Percentiles rank a stretch among this genome's conserved stretches.
Evolutionary conservation across 352 stramenopile species (phyloP).

Genomic region (Elongisporangium prolatum): DNA sequence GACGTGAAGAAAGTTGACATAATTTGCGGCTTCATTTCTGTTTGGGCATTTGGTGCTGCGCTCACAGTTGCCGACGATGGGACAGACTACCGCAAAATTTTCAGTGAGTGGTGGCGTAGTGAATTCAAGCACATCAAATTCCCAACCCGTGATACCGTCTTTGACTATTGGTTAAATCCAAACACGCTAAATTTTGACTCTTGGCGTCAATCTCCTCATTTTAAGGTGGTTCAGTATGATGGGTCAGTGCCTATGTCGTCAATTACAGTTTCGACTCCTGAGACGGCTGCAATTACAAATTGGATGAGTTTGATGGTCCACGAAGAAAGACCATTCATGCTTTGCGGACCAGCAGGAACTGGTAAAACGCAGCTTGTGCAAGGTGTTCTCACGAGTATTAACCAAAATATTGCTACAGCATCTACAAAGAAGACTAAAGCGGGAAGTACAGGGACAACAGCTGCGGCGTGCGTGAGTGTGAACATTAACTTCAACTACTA

Average conservation of each 20-base stretch:
- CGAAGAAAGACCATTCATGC: slow-evolving; percentile 91
- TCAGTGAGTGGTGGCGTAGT: slow-evolving; percentile 92
- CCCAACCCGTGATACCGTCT: slow-evolving; percentile 91
- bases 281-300: slow-evolving; percentile 91
- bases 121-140: slow-evolving; percentile 95
- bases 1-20: slow-evolving; percentile 74
- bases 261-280: slow-evolving; percentile 91
- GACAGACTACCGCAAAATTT: slow-evolving; percentile 91
- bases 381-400: slow-evolving; percentile 61
- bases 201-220: slow-evolving; percentile 92
- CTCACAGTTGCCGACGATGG: slow-evolving; percentile 90
- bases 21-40: slow-evolving; percentile 89
- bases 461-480: slow-evolving; percentile 45
- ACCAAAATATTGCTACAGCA: slow-evolving; percentile 17
- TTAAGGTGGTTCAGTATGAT: slow-evolving; percentile 78
- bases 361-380: slow-evolving; percentile 94
- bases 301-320: slow-evolving; percentile 94
- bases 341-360: slow-evolving; percentile 89
- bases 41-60: slow-evolving; percentile 91
- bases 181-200: slow-evolving; percentile 87
- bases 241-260: slow-evolving; percentile 70
- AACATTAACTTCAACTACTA: slow-evolving; percentile 86
- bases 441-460: slow-evolving; percentile 10
- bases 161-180: slow-evolving; percentile 96
- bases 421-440: slow-evolving; percentile 13